A percentile compares a stretch with the other conserved stretches of the same genome.
phyloP scores from a whole-genome alignment of 1,139 yeast species.

The Saccharomyces pastorianus region DNA sequence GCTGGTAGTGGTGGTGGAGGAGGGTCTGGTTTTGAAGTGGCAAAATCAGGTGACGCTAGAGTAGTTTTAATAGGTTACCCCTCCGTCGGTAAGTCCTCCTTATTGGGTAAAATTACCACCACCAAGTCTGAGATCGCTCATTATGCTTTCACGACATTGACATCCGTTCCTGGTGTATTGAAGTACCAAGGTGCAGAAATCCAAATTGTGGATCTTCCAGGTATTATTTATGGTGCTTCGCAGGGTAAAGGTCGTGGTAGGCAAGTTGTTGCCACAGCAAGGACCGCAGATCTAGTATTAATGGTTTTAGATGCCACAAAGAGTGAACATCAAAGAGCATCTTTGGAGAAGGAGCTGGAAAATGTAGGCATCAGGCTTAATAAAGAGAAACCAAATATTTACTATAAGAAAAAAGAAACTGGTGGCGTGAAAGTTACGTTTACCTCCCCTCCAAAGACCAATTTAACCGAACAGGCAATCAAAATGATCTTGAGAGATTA shows the following conservation, averaged over 20 bases:
- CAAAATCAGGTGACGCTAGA: constrained; percentile 93
- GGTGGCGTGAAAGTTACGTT: constrained; percentile 87
- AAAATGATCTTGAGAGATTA: constrained; percentile 73
- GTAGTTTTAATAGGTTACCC: constrained; percentile 95
- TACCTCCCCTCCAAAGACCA: constrained; percentile 65
- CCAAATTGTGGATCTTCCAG: constrained; percentile 93
- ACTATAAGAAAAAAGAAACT: constrained; percentile 69
- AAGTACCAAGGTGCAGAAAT: constrained; percentile 95
- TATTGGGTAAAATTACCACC: constrained; percentile 77
- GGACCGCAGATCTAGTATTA: constrained; percentile 84
- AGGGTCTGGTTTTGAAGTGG: constrained; percentile 92
- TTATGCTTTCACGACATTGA: constrained; percentile 90
- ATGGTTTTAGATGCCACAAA: constrained; percentile 96
- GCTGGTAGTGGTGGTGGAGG: constrained; percentile 61
- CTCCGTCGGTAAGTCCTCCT: constrained; percentile 92
- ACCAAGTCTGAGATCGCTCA: constrained; percentile 93
- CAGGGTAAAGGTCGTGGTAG: constrained; percentile 98
- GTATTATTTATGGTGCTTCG: constrained; percentile 92
- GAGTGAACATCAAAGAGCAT: constrained; percentile 77
- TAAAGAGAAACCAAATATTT: constrained; percentile 71
- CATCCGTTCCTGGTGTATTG: constrained; percentile 92
- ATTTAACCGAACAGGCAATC: constrained; percentile 74
- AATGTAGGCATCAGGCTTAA: constrained; percentile 90
- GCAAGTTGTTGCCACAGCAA: constrained; percentile 92
- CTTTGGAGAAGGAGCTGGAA: constrained; percentile 82